Conservation (phyloP, 2,329 filamentous ascomycete species). For the Metarhizium sp. region DNA sequence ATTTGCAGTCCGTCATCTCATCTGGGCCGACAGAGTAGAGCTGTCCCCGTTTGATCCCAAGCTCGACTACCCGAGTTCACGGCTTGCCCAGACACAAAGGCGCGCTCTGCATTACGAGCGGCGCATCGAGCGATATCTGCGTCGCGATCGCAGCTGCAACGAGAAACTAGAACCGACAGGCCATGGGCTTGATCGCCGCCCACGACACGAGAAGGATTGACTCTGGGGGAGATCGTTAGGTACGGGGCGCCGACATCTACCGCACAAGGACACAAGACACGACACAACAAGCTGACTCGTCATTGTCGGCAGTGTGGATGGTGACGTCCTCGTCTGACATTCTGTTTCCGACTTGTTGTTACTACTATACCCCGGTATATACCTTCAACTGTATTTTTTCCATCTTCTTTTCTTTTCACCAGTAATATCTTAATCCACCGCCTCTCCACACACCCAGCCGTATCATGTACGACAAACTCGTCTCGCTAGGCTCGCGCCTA, state of each 20-base stretch:
- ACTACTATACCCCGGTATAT: neutral
- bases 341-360: neutral
- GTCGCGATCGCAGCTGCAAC: neutral
- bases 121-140: neutral
- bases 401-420: neutral
- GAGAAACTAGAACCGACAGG: constrained; percentile 12
- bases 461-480: constrained; percentile 29
- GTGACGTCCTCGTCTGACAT: neutral
- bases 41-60: neutral
- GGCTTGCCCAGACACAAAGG: neutral
- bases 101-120: neutral
- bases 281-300: neutral
- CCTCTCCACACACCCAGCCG: neutral
- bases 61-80: neutral
- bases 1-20: neutral
- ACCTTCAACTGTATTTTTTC: neutral
- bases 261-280: neutral
- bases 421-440: neutral
- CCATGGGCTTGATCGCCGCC: constrained; percentile 25
- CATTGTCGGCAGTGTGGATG: neutral
- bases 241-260: constrained; percentile 7
- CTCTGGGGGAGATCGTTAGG: constrained; percentile 20
- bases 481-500: constrained; percentile 53
- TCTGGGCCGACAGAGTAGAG: no score
- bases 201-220: constrained; percentile 19